Evolutionary conservation across 805 yeast species (phyloP).

Genomic region (Starmerella vaccinii): DNA sequence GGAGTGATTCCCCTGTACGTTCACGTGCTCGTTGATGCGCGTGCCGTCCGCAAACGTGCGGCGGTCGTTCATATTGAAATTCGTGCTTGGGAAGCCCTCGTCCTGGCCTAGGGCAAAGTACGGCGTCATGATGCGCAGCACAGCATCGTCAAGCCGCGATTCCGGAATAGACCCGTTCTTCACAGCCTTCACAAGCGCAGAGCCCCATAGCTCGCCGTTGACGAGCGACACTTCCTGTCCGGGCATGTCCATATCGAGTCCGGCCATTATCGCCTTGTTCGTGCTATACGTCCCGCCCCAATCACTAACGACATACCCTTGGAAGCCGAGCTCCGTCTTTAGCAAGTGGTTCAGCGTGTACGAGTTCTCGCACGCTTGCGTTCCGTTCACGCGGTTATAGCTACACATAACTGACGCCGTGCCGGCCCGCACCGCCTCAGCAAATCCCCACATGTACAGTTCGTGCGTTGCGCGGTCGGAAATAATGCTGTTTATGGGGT

Average conservation of each 20-base stretch:
- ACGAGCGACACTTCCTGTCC: not conserved
- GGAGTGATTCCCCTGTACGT: not conserved
- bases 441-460: not conserved
- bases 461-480: not conserved
- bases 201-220: not conserved
- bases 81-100: not conserved
- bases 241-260: not conserved
- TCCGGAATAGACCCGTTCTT: not conserved
- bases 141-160: not conserved
- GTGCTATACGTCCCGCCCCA: not conserved
- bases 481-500: not conserved
- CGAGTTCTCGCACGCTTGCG: not conserved
- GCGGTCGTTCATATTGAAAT: not conserved
- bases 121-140: not conserved
- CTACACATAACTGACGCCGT: not conserved
- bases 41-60: not conserved
- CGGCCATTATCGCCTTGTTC: not conserved
- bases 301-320: not conserved
- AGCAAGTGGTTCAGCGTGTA: not conserved
- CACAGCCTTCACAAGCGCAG: not conserved
- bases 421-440: not conserved
- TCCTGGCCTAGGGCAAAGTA: not conserved
- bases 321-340: not conserved
- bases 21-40: not conserved
- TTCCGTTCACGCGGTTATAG: not conserved